Conservation (phyloP, 768 basidiomycete species). For the Hebeloma cylindrosporum region DNA sequence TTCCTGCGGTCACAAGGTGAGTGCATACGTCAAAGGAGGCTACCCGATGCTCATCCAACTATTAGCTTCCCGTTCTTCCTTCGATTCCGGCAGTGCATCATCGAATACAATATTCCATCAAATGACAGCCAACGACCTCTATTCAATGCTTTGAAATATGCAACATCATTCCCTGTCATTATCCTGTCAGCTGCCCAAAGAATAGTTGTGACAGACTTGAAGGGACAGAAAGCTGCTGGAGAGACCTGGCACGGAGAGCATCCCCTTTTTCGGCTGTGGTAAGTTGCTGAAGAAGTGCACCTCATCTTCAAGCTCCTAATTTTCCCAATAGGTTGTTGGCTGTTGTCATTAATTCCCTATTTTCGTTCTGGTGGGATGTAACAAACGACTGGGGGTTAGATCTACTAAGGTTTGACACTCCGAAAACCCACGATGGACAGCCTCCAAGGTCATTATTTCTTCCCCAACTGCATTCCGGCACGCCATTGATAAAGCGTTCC, state of each 20-base stretch:
- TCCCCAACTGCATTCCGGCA: constrained; percentile 44
- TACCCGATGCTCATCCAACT: constrained; percentile 4
- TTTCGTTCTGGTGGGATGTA: constrained; percentile 99
- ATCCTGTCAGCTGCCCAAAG: constrained; percentile 90
- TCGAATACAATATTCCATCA: constrained; percentile 68
- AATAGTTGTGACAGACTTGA: constrained; percentile 61
- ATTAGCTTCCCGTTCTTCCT: constrained; percentile 80
- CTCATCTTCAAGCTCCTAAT: background rate
- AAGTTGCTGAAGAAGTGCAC: no score
- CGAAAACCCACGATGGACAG: constrained; percentile 28
- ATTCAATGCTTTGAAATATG: constrained; percentile 94
- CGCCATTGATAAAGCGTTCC: constrained; percentile 24
- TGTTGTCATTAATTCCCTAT: constrained; percentile 85
- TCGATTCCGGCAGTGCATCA: constrained; percentile 91
- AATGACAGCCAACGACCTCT: constrained; percentile 74
- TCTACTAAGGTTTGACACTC: constrained; percentile 49
- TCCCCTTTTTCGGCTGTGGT: constrained; percentile 85
- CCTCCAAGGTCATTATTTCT: constrained; percentile 47
- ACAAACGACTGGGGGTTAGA: constrained; percentile 97
- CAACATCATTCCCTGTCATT: constrained; percentile 95
- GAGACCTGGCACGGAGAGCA: constrained; percentile 75
- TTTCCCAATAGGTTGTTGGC: constrained; percentile 65
- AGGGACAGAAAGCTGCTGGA: constrained; percentile 41
- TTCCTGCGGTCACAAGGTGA: constrained; percentile 88
- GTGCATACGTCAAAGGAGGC: constrained; percentile 11